phyloP scores from a whole-genome alignment of 805 yeast genomes.

The Candida taoyuanica region DNA sequence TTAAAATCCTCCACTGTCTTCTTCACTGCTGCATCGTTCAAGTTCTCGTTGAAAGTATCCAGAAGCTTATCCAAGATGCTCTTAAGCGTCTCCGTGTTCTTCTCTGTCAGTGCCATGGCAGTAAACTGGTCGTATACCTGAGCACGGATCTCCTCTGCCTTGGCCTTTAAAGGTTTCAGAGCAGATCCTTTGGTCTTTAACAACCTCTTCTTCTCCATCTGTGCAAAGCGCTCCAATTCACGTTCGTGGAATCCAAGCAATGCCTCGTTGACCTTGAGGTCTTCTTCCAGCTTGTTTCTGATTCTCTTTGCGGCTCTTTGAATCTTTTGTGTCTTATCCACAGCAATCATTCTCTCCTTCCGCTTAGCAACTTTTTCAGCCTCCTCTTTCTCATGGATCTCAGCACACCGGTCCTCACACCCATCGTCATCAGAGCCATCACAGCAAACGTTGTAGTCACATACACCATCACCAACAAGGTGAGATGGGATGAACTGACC shows the following conservation, averaged over 20 bases:
- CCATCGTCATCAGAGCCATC: constrained; percentile 84
- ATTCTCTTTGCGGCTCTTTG: constrained; percentile 21
- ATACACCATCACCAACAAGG: constrained; percentile 82
- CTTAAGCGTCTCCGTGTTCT: constrained; percentile 24
- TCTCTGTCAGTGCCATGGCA: constrained; percentile 20
- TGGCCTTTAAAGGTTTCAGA: constrained; percentile 3
- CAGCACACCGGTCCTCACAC: constrained; percentile 25
- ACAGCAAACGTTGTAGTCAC: constrained; percentile 87
- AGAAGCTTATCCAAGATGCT: constrained; percentile 44
- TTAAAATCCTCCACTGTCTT: constrained; percentile 50
- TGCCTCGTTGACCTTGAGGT: constrained; percentile 7
- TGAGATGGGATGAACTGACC: constrained; percentile 59
- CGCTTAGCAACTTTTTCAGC: constrained; percentile 5
- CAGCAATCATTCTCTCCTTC: constrained; percentile 17
- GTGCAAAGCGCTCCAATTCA: constrained; percentile 10
- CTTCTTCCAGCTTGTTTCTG: constrained; percentile 19
- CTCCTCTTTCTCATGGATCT: constrained; percentile 24
- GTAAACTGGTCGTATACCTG: constrained; percentile 18
- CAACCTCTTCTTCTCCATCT: constrained; percentile 1
- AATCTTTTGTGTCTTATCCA: constrained; percentile 17
- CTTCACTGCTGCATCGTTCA: constrained; percentile 86
- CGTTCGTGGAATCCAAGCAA: constrained; percentile 7
- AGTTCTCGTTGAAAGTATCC: constrained; percentile 68
- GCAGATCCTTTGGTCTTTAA: constrained; percentile 15
- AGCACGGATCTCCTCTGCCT: constrained; percentile 9